Conservation (phyloP, 2,329 filamentous ascomycete genomes). For the Aspergillus sp. region DNA sequence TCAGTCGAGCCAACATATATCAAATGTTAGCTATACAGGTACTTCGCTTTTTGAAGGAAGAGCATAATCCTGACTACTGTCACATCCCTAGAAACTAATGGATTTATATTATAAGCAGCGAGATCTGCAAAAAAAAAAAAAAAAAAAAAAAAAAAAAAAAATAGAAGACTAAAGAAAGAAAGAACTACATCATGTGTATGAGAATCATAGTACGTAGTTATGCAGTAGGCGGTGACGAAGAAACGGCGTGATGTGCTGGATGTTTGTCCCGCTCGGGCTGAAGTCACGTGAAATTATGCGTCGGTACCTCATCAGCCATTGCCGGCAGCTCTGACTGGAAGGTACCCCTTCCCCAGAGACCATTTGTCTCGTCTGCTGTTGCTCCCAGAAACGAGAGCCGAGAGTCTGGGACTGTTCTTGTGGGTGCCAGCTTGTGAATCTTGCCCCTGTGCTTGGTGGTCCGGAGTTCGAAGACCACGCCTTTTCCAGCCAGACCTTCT, state of each 20-base stretch:
- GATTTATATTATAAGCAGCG: too few species aligned
- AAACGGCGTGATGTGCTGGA: background rate
- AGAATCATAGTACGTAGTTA: too few species aligned
- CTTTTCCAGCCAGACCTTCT: conserved; percentile 24
- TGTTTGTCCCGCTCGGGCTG: background rate
- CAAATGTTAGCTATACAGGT: too few species aligned
- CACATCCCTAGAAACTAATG: too few species aligned
- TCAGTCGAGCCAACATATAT: too few species aligned
- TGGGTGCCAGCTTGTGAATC: background rate
- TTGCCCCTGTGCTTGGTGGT: background rate
- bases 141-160: too few species aligned
- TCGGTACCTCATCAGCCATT: conserved; percentile 6
- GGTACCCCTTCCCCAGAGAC: background rate
- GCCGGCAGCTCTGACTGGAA: background rate
- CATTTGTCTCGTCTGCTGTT: background rate
- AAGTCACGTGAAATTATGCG: conserved; percentile 3
- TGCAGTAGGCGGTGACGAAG: background rate
- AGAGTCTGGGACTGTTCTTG: background rate
- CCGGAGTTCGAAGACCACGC: background rate
- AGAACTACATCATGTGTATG: too few species aligned
- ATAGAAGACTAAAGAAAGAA: too few species aligned
- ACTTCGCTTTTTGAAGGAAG: too few species aligned
- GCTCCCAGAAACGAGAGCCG: background rate
- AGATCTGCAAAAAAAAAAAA: too few species aligned
- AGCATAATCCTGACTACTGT: too few species aligned